These are phyloP conservation scores for Penicillium sp. DNA, from an alignment of 2,329 filamentous ascomycete genomes.

Conservation along the genomic window DNA sequence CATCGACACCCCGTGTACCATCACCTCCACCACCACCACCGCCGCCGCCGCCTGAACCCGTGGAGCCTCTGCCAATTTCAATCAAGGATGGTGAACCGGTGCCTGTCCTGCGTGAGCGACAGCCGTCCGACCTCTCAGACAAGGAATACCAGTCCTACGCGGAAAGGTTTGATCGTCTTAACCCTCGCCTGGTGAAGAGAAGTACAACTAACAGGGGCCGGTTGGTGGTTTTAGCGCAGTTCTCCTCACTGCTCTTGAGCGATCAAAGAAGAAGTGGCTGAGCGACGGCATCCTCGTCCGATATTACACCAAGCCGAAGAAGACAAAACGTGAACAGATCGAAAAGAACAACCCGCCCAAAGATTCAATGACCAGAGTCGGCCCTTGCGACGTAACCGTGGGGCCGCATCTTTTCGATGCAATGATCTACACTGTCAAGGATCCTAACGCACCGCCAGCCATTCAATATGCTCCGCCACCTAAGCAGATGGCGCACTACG, in stretches of 20 bases:
- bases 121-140: constrained; percentile 43
- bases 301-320: constrained; percentile 55
- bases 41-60: constrained; percentile 24
- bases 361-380: constrained; percentile 50
- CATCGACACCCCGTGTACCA: constrained; percentile 26
- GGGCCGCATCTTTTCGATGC: constrained; percentile 60
- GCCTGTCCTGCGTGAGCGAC: constrained; percentile 48
- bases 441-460: constrained; percentile 37
- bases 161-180: constrained; percentile 42
- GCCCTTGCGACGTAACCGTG: constrained; percentile 54
- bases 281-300: constrained; percentile 49
- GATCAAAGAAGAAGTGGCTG: constrained; percentile 55
- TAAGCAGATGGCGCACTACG: constrained; percentile 40
- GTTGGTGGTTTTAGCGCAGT: constrained; percentile 43
- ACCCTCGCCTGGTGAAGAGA: not conserved
- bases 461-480: constrained; percentile 36
- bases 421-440: constrained; percentile 51
- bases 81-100: constrained; percentile 49
- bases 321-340: constrained; percentile 47
- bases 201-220: constrained; percentile 14
- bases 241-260: constrained; percentile 51
- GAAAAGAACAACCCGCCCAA: constrained; percentile 45
- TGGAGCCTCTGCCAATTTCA: constrained; percentile 46
- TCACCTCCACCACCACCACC: constrained; percentile 24
- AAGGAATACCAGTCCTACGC: constrained; percentile 56